Percentiles rank a stretch among this genome's conserved stretches.
Conservation (phyloP, 306 rosid species). For the Lablab purpureus region DNA sequence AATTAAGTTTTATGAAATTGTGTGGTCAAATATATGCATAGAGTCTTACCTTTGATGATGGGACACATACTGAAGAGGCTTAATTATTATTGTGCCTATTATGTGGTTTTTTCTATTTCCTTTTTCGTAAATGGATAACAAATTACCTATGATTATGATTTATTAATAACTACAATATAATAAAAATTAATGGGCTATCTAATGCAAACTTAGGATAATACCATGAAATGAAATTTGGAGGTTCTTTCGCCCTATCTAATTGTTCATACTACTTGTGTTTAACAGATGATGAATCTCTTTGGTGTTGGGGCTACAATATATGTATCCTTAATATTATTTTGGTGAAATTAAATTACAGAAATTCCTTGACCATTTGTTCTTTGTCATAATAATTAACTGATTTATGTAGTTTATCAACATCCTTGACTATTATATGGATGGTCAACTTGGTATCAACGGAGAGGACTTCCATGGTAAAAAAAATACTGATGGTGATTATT, state of each 20-base stretch:
- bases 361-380: background rate
- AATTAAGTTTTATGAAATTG: no score
- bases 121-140: no score
- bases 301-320: slow-evolving; percentile 96
- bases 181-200: no score
- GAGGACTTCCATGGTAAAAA: slow-evolving; percentile 57
- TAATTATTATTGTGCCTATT: background rate
- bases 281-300: slow-evolving; percentile 90
- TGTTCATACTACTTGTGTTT: slow-evolving; percentile 38
- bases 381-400: slow-evolving; percentile 18
- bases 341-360: slow-evolving; percentile 33
- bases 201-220: no score
- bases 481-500: slow-evolving; percentile 57
- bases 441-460: slow-evolving; percentile 86
- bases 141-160: no score
- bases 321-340: slow-evolving; percentile 75
- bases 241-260: slow-evolving; percentile 36
- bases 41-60: background rate
- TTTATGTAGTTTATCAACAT: slow-evolving; percentile 35
- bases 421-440: slow-evolving; percentile 85
- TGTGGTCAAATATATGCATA: no score
- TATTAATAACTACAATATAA: no score
- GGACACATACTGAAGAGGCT: slow-evolving; percentile 15
- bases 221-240: background rate
- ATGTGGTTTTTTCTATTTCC: background rate